Base-by-base conservation (phyloP, 202 grass and related monocot genomes). In the Carex arenaria region DNA sequence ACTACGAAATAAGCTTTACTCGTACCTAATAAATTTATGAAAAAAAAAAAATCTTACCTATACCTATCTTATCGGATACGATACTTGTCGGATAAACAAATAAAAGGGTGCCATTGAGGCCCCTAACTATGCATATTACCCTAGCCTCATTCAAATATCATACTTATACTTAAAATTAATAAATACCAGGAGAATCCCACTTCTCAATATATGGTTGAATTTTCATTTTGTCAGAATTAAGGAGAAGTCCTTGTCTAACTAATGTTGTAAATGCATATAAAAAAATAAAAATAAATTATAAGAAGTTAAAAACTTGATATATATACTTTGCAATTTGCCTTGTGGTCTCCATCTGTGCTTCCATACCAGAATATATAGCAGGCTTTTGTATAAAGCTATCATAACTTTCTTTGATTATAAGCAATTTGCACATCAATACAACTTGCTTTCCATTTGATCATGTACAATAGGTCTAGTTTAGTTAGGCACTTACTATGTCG, bases 331-430 rank as follows among this genome's bases (percentile, higher is more conserved):
- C 53, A 78, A 18, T 54, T 53, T 56, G 28, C 30, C 52, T 36
- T 30, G 73, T 78, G 52, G 73, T 78, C 53, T 59, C 73, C 28
- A 59, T 78, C 73, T 78, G 9, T 59, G 17, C 30, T 59, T 78
- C 15, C 52, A 78, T 59, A 78, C 51, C 73, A 57, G 53, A 78
- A 36, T n/a, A n/a, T n/a, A n/a, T 59, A 59, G 15, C 30, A 59
- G 14, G 30, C 73, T 78, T 78, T 6, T 78, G 51, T 59, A 78
- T 78, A 38, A 78, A 38, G 30, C 18, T 38, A 78, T 78, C 54
- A 57, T 59, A 20, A 59, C 73, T 78, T 78, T 59, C 53, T 78
- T 78, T 78, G 73, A 78, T 78, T 78, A 53, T 59, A 78, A 78
- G 73, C 73, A 78, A 59, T 59, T 77, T 59, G 3, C 28, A 38